Evolutionary conservation across 345 rosid genomes (phyloP), one percentile per base, ranked within the genome.

Genomic region (Trapa bicornis): DNA sequence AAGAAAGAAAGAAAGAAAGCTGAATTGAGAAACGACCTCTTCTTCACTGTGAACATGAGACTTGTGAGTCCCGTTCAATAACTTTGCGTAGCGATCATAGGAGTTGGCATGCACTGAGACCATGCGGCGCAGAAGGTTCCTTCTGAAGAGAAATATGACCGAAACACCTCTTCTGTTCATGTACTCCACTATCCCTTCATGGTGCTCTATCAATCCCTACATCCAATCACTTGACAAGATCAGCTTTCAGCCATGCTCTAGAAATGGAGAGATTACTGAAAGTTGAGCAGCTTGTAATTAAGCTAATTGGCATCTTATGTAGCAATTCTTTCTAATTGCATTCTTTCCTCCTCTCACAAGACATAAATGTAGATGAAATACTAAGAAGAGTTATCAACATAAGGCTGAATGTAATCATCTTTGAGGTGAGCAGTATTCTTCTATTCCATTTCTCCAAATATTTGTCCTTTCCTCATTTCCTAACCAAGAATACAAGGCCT

Each of bases 1-100:
- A 16, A 5, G 33, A 33, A 43, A 14, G n/a, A 33, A 37, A 67
- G 56, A 67, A 56, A 65, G 37, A 38, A 12, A 22, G 29, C 29
- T 22, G 29, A 22, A 22, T 22, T 22, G 29, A 22, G 29, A 22
- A 22, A 22, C 29, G 29, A 94, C 99, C 97, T 94, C 99, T 78
- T 85, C 80, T 9, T 41, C 67, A n/a, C 95, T 88, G 81, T 94
- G 99, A 73, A 94, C 99, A 76, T 94, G 99, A 75, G 99, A 87
- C 80, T 89, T 89, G 73, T 94, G 99, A 66, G 89, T 89, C 65
- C 99, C 99, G 75, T 94, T 91, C 81, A 94, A 79, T 65, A 86
- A 74, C 84, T 89, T 94, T 58, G 97, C 97, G 60, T 78, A 64
- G 37, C 87, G 91, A 61, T 94, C 99, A 75, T 87, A 82, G 66